phyloP scores from a whole-genome alignment of 495 filamentous ascomycete species.

The Lindgomyces ingoldianus region DNA sequence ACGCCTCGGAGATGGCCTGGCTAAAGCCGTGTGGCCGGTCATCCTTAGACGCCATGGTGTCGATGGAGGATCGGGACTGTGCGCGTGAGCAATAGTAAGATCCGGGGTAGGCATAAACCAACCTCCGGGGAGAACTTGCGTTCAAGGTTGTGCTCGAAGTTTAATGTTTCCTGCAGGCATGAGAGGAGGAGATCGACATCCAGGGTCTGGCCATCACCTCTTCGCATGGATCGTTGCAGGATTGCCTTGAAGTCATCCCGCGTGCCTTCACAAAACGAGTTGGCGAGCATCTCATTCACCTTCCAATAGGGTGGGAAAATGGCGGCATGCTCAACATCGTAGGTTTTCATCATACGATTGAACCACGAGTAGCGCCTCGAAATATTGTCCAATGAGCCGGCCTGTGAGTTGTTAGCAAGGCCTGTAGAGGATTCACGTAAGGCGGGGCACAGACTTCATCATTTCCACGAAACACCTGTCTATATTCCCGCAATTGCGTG shows the following conservation, averaged over 20 bases:
- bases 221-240: conserved; percentile 78
- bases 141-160: conserved; percentile 94
- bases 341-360: conserved; percentile 90
- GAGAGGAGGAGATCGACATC: conserved; percentile 91
- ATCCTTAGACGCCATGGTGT: conserved; percentile 80
- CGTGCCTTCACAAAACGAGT: conserved; percentile 91
- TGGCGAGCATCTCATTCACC: conserved; percentile 87
- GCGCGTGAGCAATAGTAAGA: conserved; percentile 15
- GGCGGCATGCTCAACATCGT: conserved; percentile 86
- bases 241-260: conserved; percentile 94
- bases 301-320: conserved; percentile 90
- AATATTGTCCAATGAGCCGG: conserved; percentile 95
- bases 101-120: not conserved
- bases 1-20: conserved; percentile 92
- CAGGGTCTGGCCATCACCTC: conserved; percentile 73
- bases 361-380: conserved; percentile 95
- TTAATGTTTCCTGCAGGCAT: conserved; percentile 93
- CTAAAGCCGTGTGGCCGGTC: conserved; percentile 79
- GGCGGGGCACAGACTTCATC: conserved; percentile 61
- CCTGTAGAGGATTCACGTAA: not conserved
- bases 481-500: conserved; percentile 91
- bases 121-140: conserved; percentile 73
- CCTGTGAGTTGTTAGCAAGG: conserved; percentile 44
- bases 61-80: conserved; percentile 77
- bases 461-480: conserved; percentile 91